A percentile compares a stretch with the other conserved stretches of the same genome.
Evolutionary conservation across 129 eudicot species (phyloP).

Genomic region (Gnaphalium uliginosum): DNA sequence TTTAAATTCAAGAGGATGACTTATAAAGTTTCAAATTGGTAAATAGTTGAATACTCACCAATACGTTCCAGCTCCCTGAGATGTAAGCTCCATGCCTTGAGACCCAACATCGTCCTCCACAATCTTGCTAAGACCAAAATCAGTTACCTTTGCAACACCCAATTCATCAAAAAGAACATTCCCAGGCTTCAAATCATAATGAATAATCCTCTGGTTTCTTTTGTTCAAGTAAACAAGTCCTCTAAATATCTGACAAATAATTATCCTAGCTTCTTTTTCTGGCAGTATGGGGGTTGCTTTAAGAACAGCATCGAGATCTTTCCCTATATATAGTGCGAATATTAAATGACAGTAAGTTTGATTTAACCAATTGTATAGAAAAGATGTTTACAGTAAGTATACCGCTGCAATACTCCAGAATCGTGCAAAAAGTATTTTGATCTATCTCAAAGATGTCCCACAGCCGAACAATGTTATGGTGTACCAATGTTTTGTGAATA

Average conservation of each 20-base stretch:
- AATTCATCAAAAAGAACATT: conserved; percentile 93
- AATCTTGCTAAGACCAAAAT: conserved; percentile 98
- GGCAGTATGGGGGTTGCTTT: conserved; percentile 80
- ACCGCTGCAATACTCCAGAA: conserved; percentile 96
- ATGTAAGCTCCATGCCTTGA: conserved; percentile 99
- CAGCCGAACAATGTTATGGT: conserved; percentile 86
- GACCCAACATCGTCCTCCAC: conserved; percentile 99
- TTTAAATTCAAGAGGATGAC: background rate
- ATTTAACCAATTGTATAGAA: background rate
- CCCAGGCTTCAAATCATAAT: conserved; percentile 98
- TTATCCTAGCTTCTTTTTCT: conserved; percentile 92
- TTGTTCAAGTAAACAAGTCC: conserved; percentile 95
- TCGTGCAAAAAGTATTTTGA: conserved; percentile 94
- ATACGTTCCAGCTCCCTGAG: conserved; percentile 99
- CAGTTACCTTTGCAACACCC: conserved; percentile 95
- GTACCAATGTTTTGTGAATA: conserved; percentile 93
- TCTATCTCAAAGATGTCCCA: conserved; percentile 99
- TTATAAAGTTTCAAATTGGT: background rate
- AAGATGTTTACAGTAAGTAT: conserved; percentile 23
- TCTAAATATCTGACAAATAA: conserved; percentile 89
- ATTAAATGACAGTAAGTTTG: no score
- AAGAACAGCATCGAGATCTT: conserved; percentile 97
- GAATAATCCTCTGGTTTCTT: conserved; percentile 90
- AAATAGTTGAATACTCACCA: conserved; percentile 55
- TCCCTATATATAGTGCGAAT: conserved; percentile 47